Percentiles rank a stretch among this genome's conserved stretches.
These are phyloP conservation scores for Leishmania tropica DNA, from an alignment of 208 protist species.

Conservation along the genomic window DNA sequence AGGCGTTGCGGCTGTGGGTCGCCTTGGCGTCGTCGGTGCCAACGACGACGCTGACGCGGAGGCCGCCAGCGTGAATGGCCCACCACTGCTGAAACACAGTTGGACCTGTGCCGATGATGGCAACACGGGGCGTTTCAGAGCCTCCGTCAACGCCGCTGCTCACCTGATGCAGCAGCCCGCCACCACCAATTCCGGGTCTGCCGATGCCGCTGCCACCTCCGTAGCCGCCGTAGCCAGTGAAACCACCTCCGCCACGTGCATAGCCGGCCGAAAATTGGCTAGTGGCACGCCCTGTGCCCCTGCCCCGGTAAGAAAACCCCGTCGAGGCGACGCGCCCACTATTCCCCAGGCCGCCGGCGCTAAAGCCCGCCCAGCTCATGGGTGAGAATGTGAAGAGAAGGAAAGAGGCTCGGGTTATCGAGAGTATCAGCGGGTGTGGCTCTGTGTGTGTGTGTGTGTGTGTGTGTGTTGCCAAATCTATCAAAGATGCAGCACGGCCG, in stretches of 20 bases:
- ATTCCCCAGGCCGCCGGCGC: neutral
- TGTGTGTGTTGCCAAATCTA: neutral
- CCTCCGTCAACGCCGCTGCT: neutral
- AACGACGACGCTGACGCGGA: slow-evolving; percentile 25
- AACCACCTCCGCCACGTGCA: neutral
- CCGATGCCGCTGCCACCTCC: slow-evolving; percentile 1
- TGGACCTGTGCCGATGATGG: slow-evolving; percentile 13
- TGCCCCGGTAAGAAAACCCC: neutral
- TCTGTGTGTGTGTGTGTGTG: neutral
- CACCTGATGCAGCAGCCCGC: neutral
- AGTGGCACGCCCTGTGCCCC: neutral
- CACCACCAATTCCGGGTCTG: neutral
- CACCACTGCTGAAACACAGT: slow-evolving; percentile 18
- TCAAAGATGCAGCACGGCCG: neutral
- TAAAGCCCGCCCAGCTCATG: slow-evolving; percentile 30
- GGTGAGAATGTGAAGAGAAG: neutral
- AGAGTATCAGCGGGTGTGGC: neutral
- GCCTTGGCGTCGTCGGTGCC: slow-evolving; percentile 17
- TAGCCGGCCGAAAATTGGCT: slow-evolving; percentile 4
- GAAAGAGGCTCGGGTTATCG: neutral
- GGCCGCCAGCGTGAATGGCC: slow-evolving; percentile 24
- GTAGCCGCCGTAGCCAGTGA: neutral
- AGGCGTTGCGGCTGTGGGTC: neutral
- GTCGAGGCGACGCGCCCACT: neutral
- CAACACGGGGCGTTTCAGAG: slow-evolving; percentile 24